These are phyloP conservation scores for Oenanthe javanica DNA, from an alignment of 140 eudicot species.

Conservation along the genomic window DNA sequence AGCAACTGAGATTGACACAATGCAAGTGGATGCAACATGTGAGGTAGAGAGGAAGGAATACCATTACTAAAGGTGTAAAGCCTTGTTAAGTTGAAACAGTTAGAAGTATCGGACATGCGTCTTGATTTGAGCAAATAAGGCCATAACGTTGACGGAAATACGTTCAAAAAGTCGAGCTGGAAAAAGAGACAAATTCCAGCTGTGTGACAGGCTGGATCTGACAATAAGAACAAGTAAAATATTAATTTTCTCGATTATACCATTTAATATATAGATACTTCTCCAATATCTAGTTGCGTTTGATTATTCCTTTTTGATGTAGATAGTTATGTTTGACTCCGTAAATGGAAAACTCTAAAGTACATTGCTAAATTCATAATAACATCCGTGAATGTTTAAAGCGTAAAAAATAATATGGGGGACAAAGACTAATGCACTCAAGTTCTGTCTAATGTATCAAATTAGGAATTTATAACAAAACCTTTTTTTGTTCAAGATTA, in stretches of 20 bases:
- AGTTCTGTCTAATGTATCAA: background rate
- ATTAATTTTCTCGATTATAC: conserved; percentile 1
- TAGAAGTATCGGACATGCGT: conserved; percentile 16
- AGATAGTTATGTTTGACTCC: background rate
- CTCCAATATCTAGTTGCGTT: conserved; percentile 14
- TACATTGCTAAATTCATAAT: background rate
- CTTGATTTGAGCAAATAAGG: conserved; percentile 11
- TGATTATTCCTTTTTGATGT: background rate
- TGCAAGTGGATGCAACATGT: conserved; percentile 8
- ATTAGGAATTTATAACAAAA: background rate
- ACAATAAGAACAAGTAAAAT: conserved; percentile 11
- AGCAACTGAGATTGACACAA: conserved; percentile 29
- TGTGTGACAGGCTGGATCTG: conserved; percentile 25
- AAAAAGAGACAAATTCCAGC: conserved; percentile 31
- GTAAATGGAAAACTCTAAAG: background rate
- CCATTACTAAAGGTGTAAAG: conserved; percentile 19
- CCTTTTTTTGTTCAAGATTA: background rate
- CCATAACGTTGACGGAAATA: background rate
- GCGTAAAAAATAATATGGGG: background rate
- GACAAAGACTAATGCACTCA: background rate
- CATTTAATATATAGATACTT: background rate
- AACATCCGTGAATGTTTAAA: background rate
- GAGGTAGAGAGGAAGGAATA: conserved; percentile 20
- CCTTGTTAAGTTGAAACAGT: conserved; percentile 12
- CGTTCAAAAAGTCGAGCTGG: conserved; percentile 17